Conservation (phyloP, 208 protist species). For the Crithidia brevicula region DNA sequence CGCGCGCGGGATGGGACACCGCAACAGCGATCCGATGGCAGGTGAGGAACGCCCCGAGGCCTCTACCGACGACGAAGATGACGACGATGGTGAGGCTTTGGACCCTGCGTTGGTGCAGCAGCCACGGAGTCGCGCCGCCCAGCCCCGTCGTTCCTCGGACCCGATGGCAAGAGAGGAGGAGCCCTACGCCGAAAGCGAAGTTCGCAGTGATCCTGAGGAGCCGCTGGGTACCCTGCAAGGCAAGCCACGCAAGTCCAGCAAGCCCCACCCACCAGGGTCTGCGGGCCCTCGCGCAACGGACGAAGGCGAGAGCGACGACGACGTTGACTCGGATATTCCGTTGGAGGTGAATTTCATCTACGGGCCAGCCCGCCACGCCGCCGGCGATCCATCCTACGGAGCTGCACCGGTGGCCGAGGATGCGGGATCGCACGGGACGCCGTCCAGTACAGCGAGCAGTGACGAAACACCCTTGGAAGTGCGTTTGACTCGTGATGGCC, state of each 20-base stretch:
- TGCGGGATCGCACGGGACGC: not conserved
- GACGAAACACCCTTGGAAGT: conserved; percentile 18
- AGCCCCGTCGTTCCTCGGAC: not conserved
- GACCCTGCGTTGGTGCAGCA: not conserved
- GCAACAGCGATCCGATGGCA: conserved; percentile 19
- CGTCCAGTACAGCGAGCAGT: not conserved
- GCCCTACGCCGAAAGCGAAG: not conserved
- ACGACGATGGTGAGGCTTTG: conserved; percentile 15
- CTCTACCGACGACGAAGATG: not conserved
- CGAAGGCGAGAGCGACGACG: conserved; percentile 4
- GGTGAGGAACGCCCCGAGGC: conserved; percentile 3
- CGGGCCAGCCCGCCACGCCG: conserved; percentile 11
- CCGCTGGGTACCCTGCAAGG: not conserved
- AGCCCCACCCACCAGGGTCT: not conserved
- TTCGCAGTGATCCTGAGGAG: conserved; percentile 6
- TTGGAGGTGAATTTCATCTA: conserved; percentile 21
- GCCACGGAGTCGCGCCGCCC: not conserved
- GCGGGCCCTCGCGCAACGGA: conserved; percentile 1
- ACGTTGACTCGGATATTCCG: conserved; percentile 29
- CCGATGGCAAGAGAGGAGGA: conserved; percentile 9
- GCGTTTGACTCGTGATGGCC: not conserved
- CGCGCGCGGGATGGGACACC: not conserved
- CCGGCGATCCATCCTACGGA: conserved; percentile 1
- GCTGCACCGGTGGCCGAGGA: conserved; percentile 8
- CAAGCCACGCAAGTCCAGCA: conserved; percentile 17